Evolutionary conservation across 2,329 filamentous ascomycete species (phyloP).

Genomic region (Camptophora hylomeconis): DNA sequence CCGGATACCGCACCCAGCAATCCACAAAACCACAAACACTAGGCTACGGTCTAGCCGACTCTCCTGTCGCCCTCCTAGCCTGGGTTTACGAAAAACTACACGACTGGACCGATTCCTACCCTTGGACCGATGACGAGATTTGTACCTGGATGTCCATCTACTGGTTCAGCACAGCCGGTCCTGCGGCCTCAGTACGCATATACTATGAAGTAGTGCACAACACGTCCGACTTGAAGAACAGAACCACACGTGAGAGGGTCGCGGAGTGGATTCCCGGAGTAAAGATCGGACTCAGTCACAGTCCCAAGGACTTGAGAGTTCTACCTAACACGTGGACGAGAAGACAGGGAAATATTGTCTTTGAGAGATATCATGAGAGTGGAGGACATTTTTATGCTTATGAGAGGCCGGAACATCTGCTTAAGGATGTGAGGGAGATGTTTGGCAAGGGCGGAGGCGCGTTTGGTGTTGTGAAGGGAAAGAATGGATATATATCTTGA

Average conservation of each 20-base stretch:
- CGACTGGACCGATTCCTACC: slow-evolving; percentile 60
- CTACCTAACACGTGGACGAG: slow-evolving; percentile 38
- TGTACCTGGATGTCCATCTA: slow-evolving; percentile 64
- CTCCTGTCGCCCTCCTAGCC: slow-evolving; percentile 55
- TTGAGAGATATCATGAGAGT: slow-evolving; percentile 27
- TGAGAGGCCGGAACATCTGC: slow-evolving; percentile 36
- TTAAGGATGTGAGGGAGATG: slow-evolving; percentile 34
- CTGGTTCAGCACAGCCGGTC: slow-evolving; percentile 56
- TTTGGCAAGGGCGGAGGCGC: slow-evolving; percentile 30
- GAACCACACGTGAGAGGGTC: slow-evolving; percentile 6
- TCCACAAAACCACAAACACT: slow-evolving; percentile 60
- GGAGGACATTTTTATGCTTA: slow-evolving; percentile 43
- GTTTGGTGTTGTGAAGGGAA: slow-evolving; percentile 23
- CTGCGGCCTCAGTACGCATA: slow-evolving; percentile 47
- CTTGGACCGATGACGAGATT: slow-evolving; percentile 64
- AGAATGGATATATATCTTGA: slow-evolving; percentile 22
- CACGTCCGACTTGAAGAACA: slow-evolving; percentile 1
- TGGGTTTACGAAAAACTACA: slow-evolving; percentile 76
- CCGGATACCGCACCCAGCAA: slow-evolving; percentile 47
- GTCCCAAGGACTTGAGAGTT: slow-evolving; percentile 37
- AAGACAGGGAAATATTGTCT: slow-evolving; percentile 39
- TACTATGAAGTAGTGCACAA: slow-evolving; percentile 54
- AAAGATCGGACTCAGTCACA: slow-evolving; percentile 40
- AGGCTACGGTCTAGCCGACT: slow-evolving; percentile 55
- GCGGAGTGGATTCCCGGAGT: slow-evolving; percentile 31